Percentiles rank a stretch among this genome's conserved stretches.
These are phyloP conservation scores for Ustilago esculenta DNA, from an alignment of 1,284 basidiomycete genomes.

Conservation along the genomic window DNA sequence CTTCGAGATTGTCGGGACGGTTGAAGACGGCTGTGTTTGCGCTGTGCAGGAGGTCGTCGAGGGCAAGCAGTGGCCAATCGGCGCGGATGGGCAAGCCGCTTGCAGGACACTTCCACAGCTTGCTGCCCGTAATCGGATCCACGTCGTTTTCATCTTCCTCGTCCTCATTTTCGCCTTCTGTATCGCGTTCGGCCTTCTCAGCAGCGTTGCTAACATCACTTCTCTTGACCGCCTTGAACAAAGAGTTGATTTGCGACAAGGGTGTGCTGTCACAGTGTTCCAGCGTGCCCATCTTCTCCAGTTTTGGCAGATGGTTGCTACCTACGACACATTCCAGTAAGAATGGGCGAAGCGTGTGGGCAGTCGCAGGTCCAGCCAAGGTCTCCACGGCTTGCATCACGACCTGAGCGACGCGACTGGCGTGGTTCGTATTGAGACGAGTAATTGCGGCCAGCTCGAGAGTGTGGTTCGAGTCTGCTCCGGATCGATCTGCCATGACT, in stretches of 20 bases:
- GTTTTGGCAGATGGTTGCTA: constrained; percentile 13
- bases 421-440: constrained; percentile 24
- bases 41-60: constrained; percentile 78
- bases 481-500: neutral
- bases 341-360: constrained; percentile 17
- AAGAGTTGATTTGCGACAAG: constrained; percentile 15
- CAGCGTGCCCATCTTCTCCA: neutral
- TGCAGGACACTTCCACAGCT: constrained; percentile 68
- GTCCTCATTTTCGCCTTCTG: constrained; percentile 61
- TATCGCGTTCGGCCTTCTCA: constrained; percentile 31
- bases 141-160: constrained; percentile 29
- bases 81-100: constrained; percentile 75
- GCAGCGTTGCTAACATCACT: neutral
- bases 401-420: constrained; percentile 14
- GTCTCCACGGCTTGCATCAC: constrained; percentile 4
- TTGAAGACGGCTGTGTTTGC: constrained; percentile 59
- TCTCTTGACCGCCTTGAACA: constrained; percentile 21
- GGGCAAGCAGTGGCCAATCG: constrained; percentile 79
- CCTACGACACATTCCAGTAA: constrained; percentile 21
- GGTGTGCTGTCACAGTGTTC: constrained; percentile 8
- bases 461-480: neutral
- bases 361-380: constrained; percentile 1
- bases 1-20: constrained; percentile 78
- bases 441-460: constrained; percentile 23
- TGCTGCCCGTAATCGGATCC: constrained; percentile 54